phyloP scores from a whole-genome alignment of 1,139 yeast species.

The Suhomyces terraborum region DNA sequence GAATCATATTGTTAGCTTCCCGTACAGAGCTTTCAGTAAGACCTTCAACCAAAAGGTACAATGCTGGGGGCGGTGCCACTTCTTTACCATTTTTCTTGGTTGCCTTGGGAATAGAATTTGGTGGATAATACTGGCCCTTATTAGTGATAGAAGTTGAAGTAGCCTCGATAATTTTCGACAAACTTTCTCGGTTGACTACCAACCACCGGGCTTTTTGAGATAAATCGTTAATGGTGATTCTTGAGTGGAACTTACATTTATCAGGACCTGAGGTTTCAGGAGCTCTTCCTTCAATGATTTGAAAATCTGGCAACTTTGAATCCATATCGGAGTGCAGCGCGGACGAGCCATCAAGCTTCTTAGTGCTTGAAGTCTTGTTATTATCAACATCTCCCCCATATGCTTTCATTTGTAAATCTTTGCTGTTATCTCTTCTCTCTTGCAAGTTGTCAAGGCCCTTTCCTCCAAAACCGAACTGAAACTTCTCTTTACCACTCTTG shows the following conservation, averaged over 20 bases:
- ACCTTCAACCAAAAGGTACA: slow-evolving; percentile 81
- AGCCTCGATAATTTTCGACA: slow-evolving; percentile 66
- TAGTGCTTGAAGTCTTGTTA: background rate
- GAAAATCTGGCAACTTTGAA: slow-evolving; percentile 42
- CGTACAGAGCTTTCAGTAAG: slow-evolving; percentile 62
- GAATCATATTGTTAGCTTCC: slow-evolving; percentile 65
- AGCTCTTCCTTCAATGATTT: slow-evolving; percentile 54
- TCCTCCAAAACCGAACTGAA: slow-evolving; percentile 86
- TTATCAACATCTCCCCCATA: slow-evolving; percentile 24
- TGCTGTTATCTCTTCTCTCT: slow-evolving; percentile 59
- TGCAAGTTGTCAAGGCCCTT: slow-evolving; percentile 86
- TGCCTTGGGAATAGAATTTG: slow-evolving; percentile 48
- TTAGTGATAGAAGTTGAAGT: slow-evolving; percentile 81
- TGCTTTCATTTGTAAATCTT: slow-evolving; percentile 50
- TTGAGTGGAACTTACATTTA: slow-evolving; percentile 65
- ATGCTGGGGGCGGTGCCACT: slow-evolving; percentile 65
- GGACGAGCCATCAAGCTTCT: background rate
- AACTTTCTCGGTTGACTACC: slow-evolving; percentile 69
- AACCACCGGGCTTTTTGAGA: slow-evolving; percentile 87
- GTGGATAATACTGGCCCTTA: slow-evolving; percentile 77
- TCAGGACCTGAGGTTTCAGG: slow-evolving; percentile 69
- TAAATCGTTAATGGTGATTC: slow-evolving; percentile 77
- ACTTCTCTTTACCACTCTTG: slow-evolving; percentile 67
- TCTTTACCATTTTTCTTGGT: slow-evolving; percentile 29
- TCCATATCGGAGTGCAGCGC: slow-evolving; percentile 14